Percentiles rank a stretch among this genome's conserved stretches.
phyloP scores from a whole-genome alignment of 805 yeast genomes.

The Saturnispora saitoi region DNA sequence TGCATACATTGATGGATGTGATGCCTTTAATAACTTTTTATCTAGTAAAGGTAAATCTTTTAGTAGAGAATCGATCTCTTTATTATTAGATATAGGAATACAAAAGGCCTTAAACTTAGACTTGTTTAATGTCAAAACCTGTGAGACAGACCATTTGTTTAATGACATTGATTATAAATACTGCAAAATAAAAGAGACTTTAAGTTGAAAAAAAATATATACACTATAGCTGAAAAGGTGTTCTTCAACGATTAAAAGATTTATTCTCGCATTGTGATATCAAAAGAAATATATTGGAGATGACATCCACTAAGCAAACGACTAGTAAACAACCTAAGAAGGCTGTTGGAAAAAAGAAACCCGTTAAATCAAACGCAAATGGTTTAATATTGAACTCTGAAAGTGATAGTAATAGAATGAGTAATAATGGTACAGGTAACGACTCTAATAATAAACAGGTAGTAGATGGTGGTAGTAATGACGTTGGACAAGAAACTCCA shows the following conservation, averaged over 20 bases:
- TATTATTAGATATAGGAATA: constrained; percentile 29
- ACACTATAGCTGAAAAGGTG: too few species aligned
- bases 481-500: constrained; percentile 3
- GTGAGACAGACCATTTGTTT: constrained; percentile 34
- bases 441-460: not conserved
- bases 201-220: not conserved
- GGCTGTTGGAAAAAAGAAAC: not conserved
- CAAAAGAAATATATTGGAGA: not conserved
- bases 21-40: constrained; percentile 45
- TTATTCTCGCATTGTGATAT: too few species aligned
- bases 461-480: not conserved
- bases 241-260: too few species aligned
- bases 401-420: not conserved
- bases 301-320: not conserved
- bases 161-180: not conserved
- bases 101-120: constrained; percentile 64
- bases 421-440: not conserved
- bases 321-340: not conserved
- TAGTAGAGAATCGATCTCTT: constrained; percentile 38
- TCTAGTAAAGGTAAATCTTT: constrained; percentile 35
- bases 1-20: constrained; percentile 69
- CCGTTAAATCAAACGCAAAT: not conserved
- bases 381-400: not conserved
- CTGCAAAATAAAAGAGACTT: not conserved
- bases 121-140: constrained; percentile 38